Conservation (phyloP, 129 eudicot species). For the Erigeron canadensis region DNA sequence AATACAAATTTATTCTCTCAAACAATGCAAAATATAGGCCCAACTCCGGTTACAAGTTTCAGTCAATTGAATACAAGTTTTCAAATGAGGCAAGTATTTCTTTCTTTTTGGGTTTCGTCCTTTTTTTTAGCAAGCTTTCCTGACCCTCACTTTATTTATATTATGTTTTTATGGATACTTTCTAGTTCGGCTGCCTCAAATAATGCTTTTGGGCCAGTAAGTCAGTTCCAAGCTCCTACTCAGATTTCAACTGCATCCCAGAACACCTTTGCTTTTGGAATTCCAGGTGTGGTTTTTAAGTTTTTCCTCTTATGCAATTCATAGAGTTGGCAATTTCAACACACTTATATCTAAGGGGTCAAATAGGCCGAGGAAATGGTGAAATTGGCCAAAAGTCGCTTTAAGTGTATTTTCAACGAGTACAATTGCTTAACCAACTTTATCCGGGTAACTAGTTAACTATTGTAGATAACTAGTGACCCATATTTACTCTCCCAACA, state of each 20-base stretch:
- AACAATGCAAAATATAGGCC: conserved; percentile 41
- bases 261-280: conserved; percentile 46
- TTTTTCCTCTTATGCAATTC: conserved; percentile 6
- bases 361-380: neutral
- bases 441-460: neutral
- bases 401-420: neutral
- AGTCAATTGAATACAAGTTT: conserved; percentile 57
- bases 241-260: conserved; percentile 37
- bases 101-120: neutral
- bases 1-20: conserved; percentile 39
- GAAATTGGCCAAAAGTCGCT: neutral
- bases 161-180: conserved; percentile 17
- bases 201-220: conserved; percentile 53
- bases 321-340: neutral
- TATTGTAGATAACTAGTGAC: neutral
- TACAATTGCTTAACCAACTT: neutral
- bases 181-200: conserved; percentile 51
- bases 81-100: conserved; percentile 45
- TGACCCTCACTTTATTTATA: neutral
- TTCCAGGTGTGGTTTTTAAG: conserved; percentile 35
- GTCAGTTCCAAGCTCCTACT: conserved; percentile 42
- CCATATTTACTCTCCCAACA: neutral
- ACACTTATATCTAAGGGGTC: neutral
- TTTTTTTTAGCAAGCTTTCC: conserved; percentile 1
- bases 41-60: conserved; percentile 68